phyloP scores from a whole-genome alignment of 805 yeast genomes.

The Sugiyamaella qingdaonensis region DNA sequence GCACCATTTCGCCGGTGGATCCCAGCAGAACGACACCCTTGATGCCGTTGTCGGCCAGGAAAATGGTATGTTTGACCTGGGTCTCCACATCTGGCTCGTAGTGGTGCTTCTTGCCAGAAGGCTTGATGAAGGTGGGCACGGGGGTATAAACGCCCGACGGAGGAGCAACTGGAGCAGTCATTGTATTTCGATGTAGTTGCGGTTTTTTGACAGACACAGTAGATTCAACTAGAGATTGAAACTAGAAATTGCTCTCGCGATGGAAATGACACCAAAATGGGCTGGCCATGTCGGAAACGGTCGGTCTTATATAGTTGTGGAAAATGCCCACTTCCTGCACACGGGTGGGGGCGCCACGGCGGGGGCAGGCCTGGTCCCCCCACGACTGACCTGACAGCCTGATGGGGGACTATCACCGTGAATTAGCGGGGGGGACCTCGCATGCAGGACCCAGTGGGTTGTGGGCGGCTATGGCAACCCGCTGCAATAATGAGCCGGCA shows the following conservation, averaged over 20 bases:
- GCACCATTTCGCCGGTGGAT: conserved; percentile 54
- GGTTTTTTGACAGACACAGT: too few species aligned
- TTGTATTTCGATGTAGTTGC: neutral
- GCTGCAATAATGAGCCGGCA: neutral
- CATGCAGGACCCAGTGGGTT: too few species aligned
- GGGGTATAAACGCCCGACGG: conserved; percentile 46
- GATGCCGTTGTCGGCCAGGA: conserved; percentile 42
- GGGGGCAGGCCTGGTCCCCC: neutral
- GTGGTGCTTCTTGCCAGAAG: conserved; percentile 30
- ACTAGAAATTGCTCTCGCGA: too few species aligned
- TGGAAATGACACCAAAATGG: too few species aligned
- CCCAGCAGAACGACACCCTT: conserved; percentile 48
- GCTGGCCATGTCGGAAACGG: neutral
- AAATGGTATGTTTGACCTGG: conserved; percentile 43
- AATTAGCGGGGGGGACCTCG: neutral
- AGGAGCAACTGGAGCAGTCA: conserved; percentile 19
- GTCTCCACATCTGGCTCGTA: conserved; percentile 42
- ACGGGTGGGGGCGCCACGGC: neutral
- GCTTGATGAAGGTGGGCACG: conserved; percentile 50
- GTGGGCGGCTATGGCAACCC: neutral
- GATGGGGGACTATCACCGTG: neutral
- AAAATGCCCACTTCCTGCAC: neutral
- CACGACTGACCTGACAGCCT: neutral
- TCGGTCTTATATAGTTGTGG: neutral
- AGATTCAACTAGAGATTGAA: neutral